Evolutionary conservation across 2,329 filamentous ascomycete species (phyloP).

Genomic region (Tolypocladium guangdongense): DNA sequence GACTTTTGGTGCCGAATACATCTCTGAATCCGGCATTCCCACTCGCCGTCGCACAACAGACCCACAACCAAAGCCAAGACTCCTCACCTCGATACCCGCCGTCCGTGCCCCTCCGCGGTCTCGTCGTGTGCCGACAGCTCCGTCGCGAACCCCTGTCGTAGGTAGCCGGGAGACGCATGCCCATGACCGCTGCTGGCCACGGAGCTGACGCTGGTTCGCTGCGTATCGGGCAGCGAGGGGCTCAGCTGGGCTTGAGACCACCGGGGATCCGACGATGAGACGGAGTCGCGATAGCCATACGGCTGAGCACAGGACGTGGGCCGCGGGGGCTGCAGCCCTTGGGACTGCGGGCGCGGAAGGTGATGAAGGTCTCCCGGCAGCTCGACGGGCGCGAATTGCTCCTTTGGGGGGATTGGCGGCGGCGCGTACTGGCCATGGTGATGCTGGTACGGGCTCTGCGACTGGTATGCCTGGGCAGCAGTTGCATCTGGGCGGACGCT

Average conservation of each 20-base stretch:
- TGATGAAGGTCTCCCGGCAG: slow-evolving; percentile 34
- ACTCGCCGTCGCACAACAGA: not conserved
- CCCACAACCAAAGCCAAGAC: not conserved
- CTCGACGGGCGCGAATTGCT: slow-evolving; percentile 24
- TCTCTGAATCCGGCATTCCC: not conserved
- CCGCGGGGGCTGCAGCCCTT: slow-evolving; percentile 11
- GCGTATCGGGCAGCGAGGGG: slow-evolving; percentile 9
- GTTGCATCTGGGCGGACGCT: not conserved
- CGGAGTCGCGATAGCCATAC: slow-evolving; percentile 10
- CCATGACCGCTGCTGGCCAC: slow-evolving; percentile 11
- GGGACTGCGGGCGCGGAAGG: slow-evolving; percentile 27
- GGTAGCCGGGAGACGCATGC: slow-evolving; percentile 27
- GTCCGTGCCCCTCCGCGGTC: slow-evolving; percentile 31
- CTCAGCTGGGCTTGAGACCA: slow-evolving; percentile 29
- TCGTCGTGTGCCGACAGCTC: slow-evolving; percentile 38
- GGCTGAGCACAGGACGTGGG: slow-evolving; percentile 6
- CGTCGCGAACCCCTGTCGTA: slow-evolving; percentile 28
- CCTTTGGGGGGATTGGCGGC: slow-evolving; percentile 15
- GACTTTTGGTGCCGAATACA: not conserved
- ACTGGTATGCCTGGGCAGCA: slow-evolving; percentile 5
- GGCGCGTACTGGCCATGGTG: slow-evolving; percentile 9
- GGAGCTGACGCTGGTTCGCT: slow-evolving; percentile 15
- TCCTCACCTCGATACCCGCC: not conserved
- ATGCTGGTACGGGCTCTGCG: slow-evolving; percentile 9
- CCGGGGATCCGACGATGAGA: slow-evolving; percentile 18